Conservation (phyloP, 2,329 filamentous ascomycete species). For the Xylariaceae sp. region DNA sequence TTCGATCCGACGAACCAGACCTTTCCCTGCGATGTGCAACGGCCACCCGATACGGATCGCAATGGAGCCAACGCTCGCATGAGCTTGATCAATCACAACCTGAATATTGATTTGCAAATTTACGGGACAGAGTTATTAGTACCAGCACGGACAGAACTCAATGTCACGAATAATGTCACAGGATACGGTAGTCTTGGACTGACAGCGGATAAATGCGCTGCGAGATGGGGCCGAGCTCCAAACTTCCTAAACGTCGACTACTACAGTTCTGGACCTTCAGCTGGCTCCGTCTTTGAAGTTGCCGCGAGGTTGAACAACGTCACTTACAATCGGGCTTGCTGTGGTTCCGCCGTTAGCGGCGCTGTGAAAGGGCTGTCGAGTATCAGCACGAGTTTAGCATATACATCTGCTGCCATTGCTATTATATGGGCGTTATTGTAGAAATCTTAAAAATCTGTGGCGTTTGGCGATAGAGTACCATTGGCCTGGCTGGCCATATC, state of each 20-base stretch:
- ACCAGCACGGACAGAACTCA: slow-evolving; percentile 66
- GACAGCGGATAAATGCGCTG: slow-evolving; percentile 58
- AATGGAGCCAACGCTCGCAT: slow-evolving; percentile 57
- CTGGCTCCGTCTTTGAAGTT: slow-evolving; percentile 73
- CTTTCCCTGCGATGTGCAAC: slow-evolving; percentile 76
- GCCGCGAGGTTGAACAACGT: slow-evolving; percentile 70
- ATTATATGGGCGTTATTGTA: slow-evolving; percentile 20
- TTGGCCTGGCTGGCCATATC: too few relatives aligned
- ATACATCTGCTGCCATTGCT: slow-evolving; percentile 11
- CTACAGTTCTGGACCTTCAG: slow-evolving; percentile 66
- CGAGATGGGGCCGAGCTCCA: slow-evolving; percentile 63
- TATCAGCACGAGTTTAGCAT: slow-evolving; percentile 5
- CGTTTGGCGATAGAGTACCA: background rate
- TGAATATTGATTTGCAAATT: slow-evolving; percentile 73
- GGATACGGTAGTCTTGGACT: slow-evolving; percentile 64
- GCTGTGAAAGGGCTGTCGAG: slow-evolving; percentile 3
- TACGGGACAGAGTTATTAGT: slow-evolving; percentile 62
- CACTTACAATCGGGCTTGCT: slow-evolving; percentile 59
- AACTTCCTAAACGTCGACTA: slow-evolving; percentile 82
- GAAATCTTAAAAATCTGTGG: background rate
- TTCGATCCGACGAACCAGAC: slow-evolving; percentile 63
- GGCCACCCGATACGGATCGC: slow-evolving; percentile 62
- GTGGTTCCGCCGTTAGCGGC: slow-evolving; percentile 38
- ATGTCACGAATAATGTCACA: slow-evolving; percentile 64
- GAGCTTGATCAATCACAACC: slow-evolving; percentile 87